Percentiles rank a stretch among this genome's conserved stretches.
Evolutionary conservation across 169 alveolate genomes (phyloP).

Genomic region (Cryptosporidium sp.): DNA sequence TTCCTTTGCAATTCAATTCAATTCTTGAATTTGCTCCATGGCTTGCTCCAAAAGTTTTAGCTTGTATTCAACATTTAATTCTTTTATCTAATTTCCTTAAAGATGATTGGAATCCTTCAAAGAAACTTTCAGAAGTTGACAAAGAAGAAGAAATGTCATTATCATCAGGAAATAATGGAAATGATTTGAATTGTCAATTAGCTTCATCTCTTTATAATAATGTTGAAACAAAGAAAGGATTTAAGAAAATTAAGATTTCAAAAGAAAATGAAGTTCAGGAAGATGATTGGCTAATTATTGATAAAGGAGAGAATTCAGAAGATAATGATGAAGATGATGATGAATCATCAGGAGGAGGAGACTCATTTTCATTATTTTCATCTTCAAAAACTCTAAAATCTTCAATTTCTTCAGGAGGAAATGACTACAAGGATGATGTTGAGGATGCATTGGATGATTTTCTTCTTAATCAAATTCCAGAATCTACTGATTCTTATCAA

Average conservation of each 20-base stretch:
- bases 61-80: constrained; percentile 33
- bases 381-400: neutral
- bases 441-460: constrained; percentile 45
- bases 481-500: neutral
- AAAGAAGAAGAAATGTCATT: neutral
- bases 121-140: constrained; percentile 16
- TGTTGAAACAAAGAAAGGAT: constrained; percentile 1
- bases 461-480: constrained; percentile 14
- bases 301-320: constrained; percentile 8
- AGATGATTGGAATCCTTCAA: constrained; percentile 31
- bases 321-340: neutral
- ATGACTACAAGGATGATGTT: constrained; percentile 7
- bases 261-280: constrained; percentile 59
- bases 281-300: constrained; percentile 43
- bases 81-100: constrained; percentile 7
- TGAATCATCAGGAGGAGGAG: neutral
- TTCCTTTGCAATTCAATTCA: constrained; percentile 21
- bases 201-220: constrained; percentile 10
- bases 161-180: neutral
- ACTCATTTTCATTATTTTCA: neutral
- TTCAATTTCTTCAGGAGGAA: neutral
- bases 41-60: constrained; percentile 28
- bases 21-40: constrained; percentile 43
- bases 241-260: constrained; percentile 43
- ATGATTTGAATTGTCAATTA: neutral